Base-by-base conservation (phyloP, 768 basidiomycete genomes). In the Gloeostereum incarnatum region DNA sequence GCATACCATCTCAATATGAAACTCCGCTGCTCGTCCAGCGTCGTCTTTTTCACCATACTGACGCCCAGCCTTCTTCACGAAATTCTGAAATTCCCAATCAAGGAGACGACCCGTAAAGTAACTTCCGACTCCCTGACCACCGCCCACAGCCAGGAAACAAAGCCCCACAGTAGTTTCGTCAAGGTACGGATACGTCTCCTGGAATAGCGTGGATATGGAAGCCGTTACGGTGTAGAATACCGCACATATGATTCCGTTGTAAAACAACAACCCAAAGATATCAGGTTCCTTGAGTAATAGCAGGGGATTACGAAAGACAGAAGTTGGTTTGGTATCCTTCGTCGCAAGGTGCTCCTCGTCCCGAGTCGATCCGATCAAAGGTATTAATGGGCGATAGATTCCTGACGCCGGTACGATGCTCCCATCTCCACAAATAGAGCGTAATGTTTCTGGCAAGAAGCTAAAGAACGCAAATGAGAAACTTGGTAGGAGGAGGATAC, bases 131-230 rank as follows among this genome's bases (percentile, higher is more conserved):
- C 75, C 56, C 59, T 78, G 78, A 0, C 89, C 91, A 11, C 74
- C 70, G 2, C 87, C 90, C 36, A 81, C 70, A 1, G 78, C 73
- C 38, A 91, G 59, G 60, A 80, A 92, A 54, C 83, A 89, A 4
- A 92, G 57, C 2, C 89, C 89, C 22, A 85, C 67, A 17, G 73
- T 66, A 3, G 77, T 75, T 44, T 84, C 71, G 40, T 56, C 69
- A 14, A 87, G 62, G 43, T 57, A 67, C 0, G 76, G 68, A 45
- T 91, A 89, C 1, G 66, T 59, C 1, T 56, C 44, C 35, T 66
- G 59, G 51, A 87, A 78, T 0, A 80, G 62, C 0, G 78, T 70
- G 1, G 82, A 76, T 11, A 81, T 64, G 1, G 73, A 72, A 0
- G 83, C 71, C 1, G 65, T 69, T 21, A 81, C 69, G 24, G 66